Evolutionary conservation across 345 rosid genomes (phyloP), one percentile per base, ranked within the genome.

Genomic region (thale cress (Arabidopsis thaliana)): DNA sequence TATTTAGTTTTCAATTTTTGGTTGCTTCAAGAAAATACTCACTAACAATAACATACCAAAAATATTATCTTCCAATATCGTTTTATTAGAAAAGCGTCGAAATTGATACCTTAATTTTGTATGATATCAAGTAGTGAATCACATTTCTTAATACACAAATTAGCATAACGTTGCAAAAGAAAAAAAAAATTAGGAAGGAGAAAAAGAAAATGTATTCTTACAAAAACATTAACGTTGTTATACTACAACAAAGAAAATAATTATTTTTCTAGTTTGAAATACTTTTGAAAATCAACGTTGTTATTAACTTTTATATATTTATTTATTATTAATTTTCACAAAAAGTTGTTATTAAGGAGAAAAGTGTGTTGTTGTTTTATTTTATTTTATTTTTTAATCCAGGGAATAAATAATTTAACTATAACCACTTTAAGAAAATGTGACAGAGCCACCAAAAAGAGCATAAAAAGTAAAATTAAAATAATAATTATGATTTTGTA

Each of bases 1-100:
- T 24, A 3, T 6, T 6, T 67, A 37, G 30, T 8, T 46, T 57
- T 45, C 22, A 6, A 4, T 20, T 28, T 56, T 42, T 46, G 23
- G 6, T 58, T 45, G 28, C 12, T 58, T 8, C 24, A 46, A 8
- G 62, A 61, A 51, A 72, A 62, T 72, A 45, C 34, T 30, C 38
- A 12, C 8, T 8, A 51, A 62, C 62, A 25, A 62, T 9, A 51
- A 28, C 33, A 72, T 62, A 51, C 44, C 44, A 41, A 55, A 7
- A 30, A 51, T 16, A 73, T 63, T 62, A 32, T 30, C 28, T 72
- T 40, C 13, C 2, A 7, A 28, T 23, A 22, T 36, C 2, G 14
- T 32, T 56, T 46, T 28, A 41, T 32, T 32, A n/a, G n/a, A 68
- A 50, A 50, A 23, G 2, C 33, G 24, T 66, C 34, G 2, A n/a